Percentiles rank a stretch among this genome's conserved stretches.
Conservation (phyloP, 306 rosid genomes). For the Carpinus fangiana region DNA sequence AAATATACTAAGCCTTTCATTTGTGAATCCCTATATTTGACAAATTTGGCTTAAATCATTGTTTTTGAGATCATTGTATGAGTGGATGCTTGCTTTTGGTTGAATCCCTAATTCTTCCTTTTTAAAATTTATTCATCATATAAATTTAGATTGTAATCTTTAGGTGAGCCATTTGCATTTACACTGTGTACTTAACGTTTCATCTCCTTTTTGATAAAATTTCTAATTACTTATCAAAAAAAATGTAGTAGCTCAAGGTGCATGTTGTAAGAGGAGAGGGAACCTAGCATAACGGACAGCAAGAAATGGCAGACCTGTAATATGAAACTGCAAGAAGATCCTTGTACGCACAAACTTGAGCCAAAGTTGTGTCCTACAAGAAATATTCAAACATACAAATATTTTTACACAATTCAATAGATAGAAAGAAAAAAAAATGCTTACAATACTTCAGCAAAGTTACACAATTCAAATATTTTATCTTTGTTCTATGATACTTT, state of each 20-base stretch:
- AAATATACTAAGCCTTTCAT: too few species aligned
- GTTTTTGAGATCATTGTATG: neutral
- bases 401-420: neutral
- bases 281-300: slow-evolving; percentile 15
- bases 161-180: neutral
- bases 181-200: neutral
- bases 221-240: neutral
- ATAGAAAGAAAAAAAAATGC: neutral
- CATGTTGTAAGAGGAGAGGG: neutral
- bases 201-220: neutral
- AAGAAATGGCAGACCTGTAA: slow-evolving; percentile 52
- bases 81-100: neutral
- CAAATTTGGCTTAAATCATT: too few species aligned
- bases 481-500: too few species aligned
- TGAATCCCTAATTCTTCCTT: neutral
- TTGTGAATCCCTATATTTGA: too few species aligned
- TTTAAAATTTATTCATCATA: neutral
- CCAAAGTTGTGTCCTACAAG: slow-evolving; percentile 41
- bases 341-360: slow-evolving; percentile 35
- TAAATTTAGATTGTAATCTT: neutral
- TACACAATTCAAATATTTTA: too few species aligned
- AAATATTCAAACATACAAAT: neutral
- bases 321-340: slow-evolving; percentile 52
- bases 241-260: neutral
- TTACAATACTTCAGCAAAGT: too few species aligned